A percentile compares a stretch with the other conserved stretches of the same genome.
Evolutionary conservation across 2,329 filamentous ascomycete genomes (phyloP).

Genomic region (Aspergillus sp.): DNA sequence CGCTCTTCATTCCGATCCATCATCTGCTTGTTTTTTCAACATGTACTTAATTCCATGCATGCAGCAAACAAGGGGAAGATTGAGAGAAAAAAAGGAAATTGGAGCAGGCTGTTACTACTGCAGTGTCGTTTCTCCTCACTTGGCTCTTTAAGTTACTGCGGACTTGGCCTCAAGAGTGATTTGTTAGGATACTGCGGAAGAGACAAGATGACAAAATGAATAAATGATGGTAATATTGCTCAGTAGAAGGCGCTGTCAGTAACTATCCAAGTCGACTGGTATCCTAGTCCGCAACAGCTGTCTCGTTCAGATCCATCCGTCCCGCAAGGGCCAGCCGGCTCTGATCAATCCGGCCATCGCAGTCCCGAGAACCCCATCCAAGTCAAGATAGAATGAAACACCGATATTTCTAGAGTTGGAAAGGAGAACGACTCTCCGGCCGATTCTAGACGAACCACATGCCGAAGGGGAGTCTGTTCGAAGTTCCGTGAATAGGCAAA

Average conservation of each 20-base stretch:
- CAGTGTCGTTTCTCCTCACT: no score
- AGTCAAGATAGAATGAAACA: background rate
- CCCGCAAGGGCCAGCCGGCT: conserved; percentile 2
- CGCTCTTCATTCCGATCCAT: no score
- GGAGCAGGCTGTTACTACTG: no score
- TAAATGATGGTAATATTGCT: background rate
- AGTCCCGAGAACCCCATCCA: conserved; percentile 1
- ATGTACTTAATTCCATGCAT: no score
- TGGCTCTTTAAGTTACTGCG: no score
- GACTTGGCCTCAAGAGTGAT: no score
- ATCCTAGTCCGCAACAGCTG: conserved; percentile 6
- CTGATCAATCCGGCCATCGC: conserved; percentile 6
- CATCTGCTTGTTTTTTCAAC: no score
- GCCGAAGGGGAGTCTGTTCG: conserved; percentile 23
- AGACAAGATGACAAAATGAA: background rate
- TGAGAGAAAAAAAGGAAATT: no score
- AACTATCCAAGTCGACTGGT: background rate
- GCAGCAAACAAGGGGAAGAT: no score
- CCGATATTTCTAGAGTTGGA: background rate
- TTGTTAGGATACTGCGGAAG: no score
- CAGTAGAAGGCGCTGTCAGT: background rate
- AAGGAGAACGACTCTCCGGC: background rate
- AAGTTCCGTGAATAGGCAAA: conserved; percentile 25
- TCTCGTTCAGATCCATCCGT: conserved; percentile 6
- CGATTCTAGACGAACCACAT: conserved; percentile 37